phyloP scores from a whole-genome alignment of 2,329 filamentous ascomycete species.

The Fusarium verticillioides region DNA sequence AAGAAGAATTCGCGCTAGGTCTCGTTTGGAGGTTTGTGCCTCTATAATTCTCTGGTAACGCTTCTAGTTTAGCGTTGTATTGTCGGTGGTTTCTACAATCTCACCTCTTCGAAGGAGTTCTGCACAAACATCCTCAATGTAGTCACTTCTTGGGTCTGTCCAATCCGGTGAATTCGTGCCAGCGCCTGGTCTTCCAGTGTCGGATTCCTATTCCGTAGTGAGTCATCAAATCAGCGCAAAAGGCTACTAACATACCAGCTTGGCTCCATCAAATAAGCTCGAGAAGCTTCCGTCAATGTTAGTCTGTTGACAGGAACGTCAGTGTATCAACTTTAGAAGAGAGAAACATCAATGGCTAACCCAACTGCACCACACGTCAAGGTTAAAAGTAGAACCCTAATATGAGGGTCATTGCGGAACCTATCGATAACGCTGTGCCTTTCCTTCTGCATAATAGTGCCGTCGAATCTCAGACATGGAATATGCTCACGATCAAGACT shows the following conservation, averaged over 20 bases:
- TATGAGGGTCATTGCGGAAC: not conserved
- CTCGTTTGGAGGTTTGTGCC: not conserved
- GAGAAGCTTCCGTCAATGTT: not conserved
- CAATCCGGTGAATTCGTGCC: not conserved
- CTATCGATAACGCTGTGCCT: not conserved
- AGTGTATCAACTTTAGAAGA: not conserved
- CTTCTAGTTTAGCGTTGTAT: accelerated
- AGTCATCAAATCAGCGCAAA: not conserved
- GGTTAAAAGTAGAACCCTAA: not conserved
- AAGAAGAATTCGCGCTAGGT: not conserved
- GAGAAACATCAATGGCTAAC: not conserved
- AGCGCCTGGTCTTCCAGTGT: not conserved
- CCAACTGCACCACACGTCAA: not conserved
- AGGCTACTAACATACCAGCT: not conserved
- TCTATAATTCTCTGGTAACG: not conserved
- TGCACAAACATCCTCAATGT: not conserved
- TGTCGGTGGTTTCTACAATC: not conserved
- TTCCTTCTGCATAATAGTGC: not conserved
- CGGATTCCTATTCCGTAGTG: not conserved
- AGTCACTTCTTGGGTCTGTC: not conserved
- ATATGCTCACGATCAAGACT: not conserved
- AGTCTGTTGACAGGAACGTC: not conserved
- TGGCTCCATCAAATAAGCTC: not conserved
- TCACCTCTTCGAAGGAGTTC: not conserved
- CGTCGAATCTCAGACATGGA: not conserved